Evolutionary conservation across 1,139 yeast genomes (phyloP), one percentile per base, ranked within the genome.

Genomic region (Taphrina populina): DNA sequence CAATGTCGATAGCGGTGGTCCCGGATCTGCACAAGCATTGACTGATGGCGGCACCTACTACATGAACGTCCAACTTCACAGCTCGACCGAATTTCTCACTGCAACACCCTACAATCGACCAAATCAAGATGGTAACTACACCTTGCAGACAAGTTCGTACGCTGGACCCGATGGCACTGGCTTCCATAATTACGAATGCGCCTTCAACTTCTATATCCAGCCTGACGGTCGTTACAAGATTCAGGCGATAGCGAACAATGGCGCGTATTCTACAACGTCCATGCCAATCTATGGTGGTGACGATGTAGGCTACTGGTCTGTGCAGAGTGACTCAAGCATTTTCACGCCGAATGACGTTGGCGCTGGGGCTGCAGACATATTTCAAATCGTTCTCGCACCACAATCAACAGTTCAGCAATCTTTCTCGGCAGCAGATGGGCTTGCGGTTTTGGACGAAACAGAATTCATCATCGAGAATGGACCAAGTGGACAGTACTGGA

Each of bases 181-280:
- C 21, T 43, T 43, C 20, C 47, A 43, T 19, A 43, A 43, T 19
- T 43, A 43, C n/a, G 54, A 49, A 33, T 33, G 36, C 15, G 54
- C 45, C 41, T 39, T 30, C 46, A 29, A 37, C 19, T 49, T 49
- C 40, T 49, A 49, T 19, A 29, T 49, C 21, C 54, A 49, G 17
- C 46, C 54, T 7, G 54, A 49, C 13, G 54, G 54, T 15, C 45
- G 54, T 10, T 49, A 49, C 54, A 49, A 49, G 27, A 49, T 49
- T 26, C 46, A 49, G 33, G 35, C 54, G 4, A 39, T 49, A 4
- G 39, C 44, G 20, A 40, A 41, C 23, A 49, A 49, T 23, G 30
- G 44, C 15, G 36, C 35, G 8, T 43, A 43, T 20, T 7, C 17
- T 17, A 8, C 47, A 3, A 32, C 10, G 6, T 24, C 47, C n/a